Conservation (phyloP, 2,329 filamentous ascomycete genomes). For the Blastomyces percursus region DNA sequence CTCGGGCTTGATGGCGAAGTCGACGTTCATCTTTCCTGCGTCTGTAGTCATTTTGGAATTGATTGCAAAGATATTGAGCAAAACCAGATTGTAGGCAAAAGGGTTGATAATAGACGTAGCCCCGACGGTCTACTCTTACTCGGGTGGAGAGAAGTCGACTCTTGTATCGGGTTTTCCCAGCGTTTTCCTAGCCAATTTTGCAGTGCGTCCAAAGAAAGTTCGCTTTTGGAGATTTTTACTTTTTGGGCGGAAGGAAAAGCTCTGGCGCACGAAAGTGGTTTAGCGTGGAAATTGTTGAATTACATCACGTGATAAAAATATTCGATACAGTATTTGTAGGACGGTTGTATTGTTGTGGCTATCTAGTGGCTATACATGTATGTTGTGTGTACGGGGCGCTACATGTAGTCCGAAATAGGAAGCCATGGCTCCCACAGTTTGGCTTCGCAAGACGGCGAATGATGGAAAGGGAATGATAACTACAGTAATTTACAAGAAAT, state of each 20-base stretch:
- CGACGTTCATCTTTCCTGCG: slow-evolving; percentile 51
- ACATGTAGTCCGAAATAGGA: no score
- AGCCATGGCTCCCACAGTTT: no score
- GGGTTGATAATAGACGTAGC: not conserved
- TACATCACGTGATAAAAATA: not conserved
- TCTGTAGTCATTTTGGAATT: slow-evolving; percentile 27
- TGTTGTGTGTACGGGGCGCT: no score
- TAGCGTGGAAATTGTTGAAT: not conserved
- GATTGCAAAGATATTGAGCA: not conserved
- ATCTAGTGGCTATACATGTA: no score
- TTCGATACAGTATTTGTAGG: no score
- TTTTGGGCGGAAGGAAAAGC: not conserved
- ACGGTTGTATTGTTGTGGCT: no score
- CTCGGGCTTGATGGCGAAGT: slow-evolving; percentile 88
- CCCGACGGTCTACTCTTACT: not conserved
- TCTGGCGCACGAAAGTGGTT: slow-evolving; percentile 4
- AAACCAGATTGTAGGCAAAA: not conserved
- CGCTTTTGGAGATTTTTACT: not conserved
- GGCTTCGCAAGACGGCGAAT: no score
- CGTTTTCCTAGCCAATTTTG: not conserved
- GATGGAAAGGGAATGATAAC: no score
- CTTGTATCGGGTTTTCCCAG: no score
- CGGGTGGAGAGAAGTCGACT: no score
- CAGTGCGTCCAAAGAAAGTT: slow-evolving; percentile 1
- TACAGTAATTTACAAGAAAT: not conserved